These are phyloP conservation scores for Trichoderma koningiopsis DNA, from an alignment of 2,329 filamentous ascomycete genomes.

Conservation along the genomic window DNA sequence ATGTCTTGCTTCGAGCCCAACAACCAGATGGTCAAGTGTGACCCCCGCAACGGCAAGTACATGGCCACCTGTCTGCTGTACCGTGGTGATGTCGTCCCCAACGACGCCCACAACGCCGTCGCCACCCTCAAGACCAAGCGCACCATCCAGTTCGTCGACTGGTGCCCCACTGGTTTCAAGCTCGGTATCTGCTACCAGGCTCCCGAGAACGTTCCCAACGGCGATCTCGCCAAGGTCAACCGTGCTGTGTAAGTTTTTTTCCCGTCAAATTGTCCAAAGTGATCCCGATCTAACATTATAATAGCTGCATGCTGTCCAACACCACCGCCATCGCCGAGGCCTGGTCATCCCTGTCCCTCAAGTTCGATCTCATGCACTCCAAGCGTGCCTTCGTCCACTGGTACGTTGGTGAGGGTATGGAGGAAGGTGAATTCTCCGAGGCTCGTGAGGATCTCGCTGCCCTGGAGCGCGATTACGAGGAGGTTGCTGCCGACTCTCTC, in stretches of 20 bases:
- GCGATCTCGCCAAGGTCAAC: constrained; percentile 96
- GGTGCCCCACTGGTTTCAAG: constrained; percentile 99
- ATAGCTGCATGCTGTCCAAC: constrained; percentile 96
- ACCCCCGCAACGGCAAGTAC: constrained; percentile 98
- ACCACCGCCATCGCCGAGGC: constrained; percentile 98
- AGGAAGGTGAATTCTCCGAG: constrained; percentile 99
- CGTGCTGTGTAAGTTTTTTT: constrained; percentile 81
- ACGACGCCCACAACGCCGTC: constrained; percentile 89
- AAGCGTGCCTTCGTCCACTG: constrained; percentile 99
- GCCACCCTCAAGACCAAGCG: constrained; percentile 98
- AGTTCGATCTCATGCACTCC: constrained; percentile 99
- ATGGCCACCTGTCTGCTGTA: constrained; percentile 99
- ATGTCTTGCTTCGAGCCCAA: constrained; percentile 99
- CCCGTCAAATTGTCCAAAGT: background rate
- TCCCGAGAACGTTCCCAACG: constrained; percentile 92
- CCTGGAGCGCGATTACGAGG: constrained; percentile 97
- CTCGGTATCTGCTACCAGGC: constrained; percentile 99
- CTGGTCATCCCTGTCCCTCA: constrained; percentile 93
- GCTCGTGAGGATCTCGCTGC: constrained; percentile 97
- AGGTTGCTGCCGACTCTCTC: constrained; percentile 92
- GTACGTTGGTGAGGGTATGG: constrained; percentile 99
- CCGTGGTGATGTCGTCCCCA: constrained; percentile 96
- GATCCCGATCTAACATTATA: background rate
- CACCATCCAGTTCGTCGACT: constrained; percentile 99
- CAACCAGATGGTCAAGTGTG: constrained; percentile 99